These are phyloP conservation scores for Chrysoporthe deuterocubensis DNA, from an alignment of 2,329 filamentous ascomycete species.

Conservation along the genomic window DNA sequence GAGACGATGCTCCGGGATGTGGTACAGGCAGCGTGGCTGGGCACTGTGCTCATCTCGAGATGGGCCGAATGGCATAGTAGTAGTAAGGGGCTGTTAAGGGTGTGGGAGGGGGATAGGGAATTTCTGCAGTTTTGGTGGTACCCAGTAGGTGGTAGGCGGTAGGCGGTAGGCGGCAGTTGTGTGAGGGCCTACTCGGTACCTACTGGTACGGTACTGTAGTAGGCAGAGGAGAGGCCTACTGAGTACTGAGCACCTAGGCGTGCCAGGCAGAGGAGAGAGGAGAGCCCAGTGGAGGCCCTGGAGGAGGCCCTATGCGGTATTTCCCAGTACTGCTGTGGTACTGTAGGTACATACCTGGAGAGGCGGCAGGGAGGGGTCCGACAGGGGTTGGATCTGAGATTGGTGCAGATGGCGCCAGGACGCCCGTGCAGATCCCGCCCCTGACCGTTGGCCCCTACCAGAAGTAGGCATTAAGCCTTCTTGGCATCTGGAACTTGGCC, in stretches of 20 bases:
- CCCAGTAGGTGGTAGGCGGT: too few relatives aligned
- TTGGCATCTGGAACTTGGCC: background rate
- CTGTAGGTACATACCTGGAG: too few relatives aligned
- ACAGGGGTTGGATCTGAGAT: background rate
- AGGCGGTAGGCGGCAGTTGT: background rate
- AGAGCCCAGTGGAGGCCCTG: background rate
- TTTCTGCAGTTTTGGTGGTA: too few relatives aligned
- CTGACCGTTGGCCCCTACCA: background rate
- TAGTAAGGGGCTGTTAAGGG: background rate
- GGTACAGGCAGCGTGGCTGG: background rate
- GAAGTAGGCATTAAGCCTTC: background rate
- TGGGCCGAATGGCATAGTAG: background rate
- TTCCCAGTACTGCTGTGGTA: background rate
- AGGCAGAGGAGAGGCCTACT: too few relatives aligned
- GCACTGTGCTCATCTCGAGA: background rate
- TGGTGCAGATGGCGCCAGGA: background rate
- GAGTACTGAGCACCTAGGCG: too few relatives aligned
- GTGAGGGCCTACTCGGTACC: background rate
- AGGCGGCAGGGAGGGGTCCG: too few relatives aligned
- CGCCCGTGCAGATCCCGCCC: background rate
- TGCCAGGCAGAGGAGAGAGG: background rate
- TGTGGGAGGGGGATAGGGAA: too few relatives aligned
- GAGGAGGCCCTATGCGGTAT: background rate
- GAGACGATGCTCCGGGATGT: constrained; percentile 2
- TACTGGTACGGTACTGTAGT: background rate